Evolutionary conservation across 371 early-diverging fungal genomes (phyloP), one percentile per base, ranked within the genome.

Genomic region (Syncephalastrum contaminatum): DNA sequence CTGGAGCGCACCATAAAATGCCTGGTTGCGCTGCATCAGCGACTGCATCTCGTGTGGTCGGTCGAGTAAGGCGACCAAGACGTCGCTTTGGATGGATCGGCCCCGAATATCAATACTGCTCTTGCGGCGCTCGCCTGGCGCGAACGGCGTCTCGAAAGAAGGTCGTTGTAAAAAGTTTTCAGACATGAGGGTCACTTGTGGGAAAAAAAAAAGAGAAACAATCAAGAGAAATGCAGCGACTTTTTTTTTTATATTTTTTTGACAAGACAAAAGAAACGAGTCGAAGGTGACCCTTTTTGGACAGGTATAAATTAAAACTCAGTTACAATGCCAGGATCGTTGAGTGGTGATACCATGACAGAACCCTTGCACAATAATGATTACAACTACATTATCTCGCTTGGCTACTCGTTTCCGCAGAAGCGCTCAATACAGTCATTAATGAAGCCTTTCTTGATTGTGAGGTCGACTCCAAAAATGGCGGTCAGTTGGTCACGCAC

Each of bases 391-490:
- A 44, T 44, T 15, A 44, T 19, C 16, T 18, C 24, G 25, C 43
- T 36, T 36, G 1, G 41, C 36, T 30, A 30, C 2, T 30, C 36
- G 10, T 30, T 30, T 22, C 43, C 43, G 15, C 77, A 57, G 22
- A 81, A 60, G 13, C 75, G 64, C 63, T 95, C 95, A 48, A 97
- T 95, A 46, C 83, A 83, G 39, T 80, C 69, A 60, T 95, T 90
- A 61, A 96, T 95, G 60, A 87, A 94, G 14, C 91, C 92, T 64
- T 91, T 93, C 60, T 87, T 81, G 14, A 82, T 69, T 2, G 81
- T 82, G 69, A 97, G 67, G 58, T 96, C 95, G 4, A 91, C 84
- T 13, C 90, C 89, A 77, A 93, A 96, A 40, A 84, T 62, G 16
- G 62, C 52, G 16, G 86, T 75, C 49, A 97, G 66, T 57, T 89